Evolutionary conservation across 2,329 filamentous ascomycete species (phyloP), one percentile per base, ranked within the genome.

Genomic region (Metarhizium rileyi): DNA sequence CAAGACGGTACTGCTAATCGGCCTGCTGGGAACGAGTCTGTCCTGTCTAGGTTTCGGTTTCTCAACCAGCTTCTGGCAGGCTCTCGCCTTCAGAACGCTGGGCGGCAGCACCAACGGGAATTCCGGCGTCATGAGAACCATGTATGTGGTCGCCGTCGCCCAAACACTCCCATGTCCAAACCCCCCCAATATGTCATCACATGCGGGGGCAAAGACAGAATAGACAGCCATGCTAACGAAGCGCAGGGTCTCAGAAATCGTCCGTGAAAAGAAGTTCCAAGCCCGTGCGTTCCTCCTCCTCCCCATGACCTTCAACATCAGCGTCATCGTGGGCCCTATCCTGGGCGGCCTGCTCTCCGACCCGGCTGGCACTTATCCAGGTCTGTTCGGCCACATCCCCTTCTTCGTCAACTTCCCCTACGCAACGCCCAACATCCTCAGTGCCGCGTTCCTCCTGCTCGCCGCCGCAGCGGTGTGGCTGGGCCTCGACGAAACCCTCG

Each of bases 1-100:
- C 45, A 95, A 95, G 66, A 77, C 76, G 16, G 86, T 93, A 14
- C 72, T 95, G 18, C 68, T 94, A 48, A 80, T 94, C 48, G 89
- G 90, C 0, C 67, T 95, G 26, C 59, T 81, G 2, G 89, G 89
- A 0, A 89, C 76, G 8, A 59, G 59, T 23, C n/a, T 66, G 5
- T 66, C 64, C 1, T 66, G 60, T 9, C 44, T 67, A 7, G 66
- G 72, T 1, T 90, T 90, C 60, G 87, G 87, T 1, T 69, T 88
- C 53, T 80, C 83, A 26, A 75, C 66, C 49, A 74, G 72, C 1
- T 74, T 91, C 27, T 76, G 75, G 73, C 82, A 90, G 66, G 89
- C 90, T 75, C 71, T 89, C 5, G 38, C 86, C 8, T 83, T 84
- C 53, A 75, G 87, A 10, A 87, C 82, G 50, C 57, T 84, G 20